phyloP scores from a whole-genome alignment of 768 basidiomycete species.

The Tylopilus felleus region DNA sequence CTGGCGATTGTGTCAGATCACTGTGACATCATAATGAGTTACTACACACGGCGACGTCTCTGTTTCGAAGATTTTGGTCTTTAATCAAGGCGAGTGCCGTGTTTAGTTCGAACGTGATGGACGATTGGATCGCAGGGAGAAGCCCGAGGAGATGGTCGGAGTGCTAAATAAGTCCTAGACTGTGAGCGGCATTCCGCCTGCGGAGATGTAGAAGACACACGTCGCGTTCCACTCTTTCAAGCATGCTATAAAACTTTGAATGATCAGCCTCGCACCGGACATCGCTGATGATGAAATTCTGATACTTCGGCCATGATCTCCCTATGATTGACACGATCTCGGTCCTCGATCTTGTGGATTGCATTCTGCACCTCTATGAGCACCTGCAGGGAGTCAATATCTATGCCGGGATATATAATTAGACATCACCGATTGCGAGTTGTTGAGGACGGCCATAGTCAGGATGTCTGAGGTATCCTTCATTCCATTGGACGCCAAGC shows the following conservation, averaged over 20 bases:
- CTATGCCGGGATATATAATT: background rate
- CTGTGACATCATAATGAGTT: background rate
- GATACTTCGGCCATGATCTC: conserved; percentile 25
- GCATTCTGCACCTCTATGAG: conserved; percentile 18
- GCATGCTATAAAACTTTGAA: conserved; percentile 23
- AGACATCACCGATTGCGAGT: conserved; percentile 21
- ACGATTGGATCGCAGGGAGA: conserved; percentile 21
- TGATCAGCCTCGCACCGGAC: conserved; percentile 13
- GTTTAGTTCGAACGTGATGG: conserved; percentile 23
- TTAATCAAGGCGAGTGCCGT: conserved; percentile 26
- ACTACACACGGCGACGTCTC: conserved; percentile 23
- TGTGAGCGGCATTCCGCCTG: background rate
- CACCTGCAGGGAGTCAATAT: conserved; percentile 21
- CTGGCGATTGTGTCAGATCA: conserved; percentile 20
- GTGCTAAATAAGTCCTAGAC: conserved; percentile 17
- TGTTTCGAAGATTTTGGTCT: conserved; percentile 28
- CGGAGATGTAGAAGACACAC: conserved; percentile 12
- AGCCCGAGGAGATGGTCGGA: conserved; percentile 27
- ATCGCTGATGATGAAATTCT: background rate
- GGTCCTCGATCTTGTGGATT: conserved; percentile 22
- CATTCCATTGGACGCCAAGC: conserved; percentile 17
- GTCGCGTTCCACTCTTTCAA: conserved; percentile 22
- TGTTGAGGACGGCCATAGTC: conserved; percentile 8
- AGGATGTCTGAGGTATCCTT: conserved; percentile 22
- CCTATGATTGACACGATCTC: conserved; percentile 17